A percentile compares a stretch with the other conserved stretches of the same genome.
phyloP scores from a whole-genome alignment of 768 basidiomycete species.

The Lentinula guzmanii region DNA sequence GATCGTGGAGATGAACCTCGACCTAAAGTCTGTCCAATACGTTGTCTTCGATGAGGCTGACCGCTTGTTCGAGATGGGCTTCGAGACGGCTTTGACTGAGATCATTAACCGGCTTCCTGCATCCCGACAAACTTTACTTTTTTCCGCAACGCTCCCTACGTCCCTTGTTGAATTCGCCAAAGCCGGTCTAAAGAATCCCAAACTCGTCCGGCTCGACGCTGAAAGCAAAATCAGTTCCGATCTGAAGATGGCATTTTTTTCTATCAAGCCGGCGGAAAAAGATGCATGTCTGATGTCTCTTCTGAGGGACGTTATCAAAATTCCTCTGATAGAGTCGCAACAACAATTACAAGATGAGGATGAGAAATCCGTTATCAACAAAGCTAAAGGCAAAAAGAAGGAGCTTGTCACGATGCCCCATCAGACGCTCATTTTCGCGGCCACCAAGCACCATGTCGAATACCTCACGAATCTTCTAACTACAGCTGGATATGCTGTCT shows the following conservation, averaged over 20 bases:
- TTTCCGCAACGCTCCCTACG: conserved; percentile 95
- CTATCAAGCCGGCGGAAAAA: conserved; percentile 88
- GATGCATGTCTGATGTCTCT: conserved; percentile 84
- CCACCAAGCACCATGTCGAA: conserved; percentile 98
- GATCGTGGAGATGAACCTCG: conserved; percentile 93
- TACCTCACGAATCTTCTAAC: conserved; percentile 77
- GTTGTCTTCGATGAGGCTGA: conserved; percentile 98
- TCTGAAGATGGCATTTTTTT: conserved; percentile 91
- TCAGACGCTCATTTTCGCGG: conserved; percentile 91
- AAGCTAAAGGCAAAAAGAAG: conserved; percentile 46
- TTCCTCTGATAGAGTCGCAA: conserved; percentile 49
- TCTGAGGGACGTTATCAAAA: conserved; percentile 81
- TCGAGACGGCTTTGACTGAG: conserved; percentile 86
- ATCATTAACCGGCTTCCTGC: conserved; percentile 85
- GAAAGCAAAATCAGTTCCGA: conserved; percentile 95
- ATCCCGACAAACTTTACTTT: conserved; percentile 86
- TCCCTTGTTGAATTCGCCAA: conserved; percentile 98
- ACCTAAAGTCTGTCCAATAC: conserved; percentile 81
- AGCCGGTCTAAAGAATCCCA: conserved; percentile 89
- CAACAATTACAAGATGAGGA: conserved; percentile 23
- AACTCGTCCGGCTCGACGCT: conserved; percentile 92
- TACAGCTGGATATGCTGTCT: conserved; percentile 81
- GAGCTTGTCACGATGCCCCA: conserved; percentile 61
- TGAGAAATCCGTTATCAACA: conserved; percentile 27
- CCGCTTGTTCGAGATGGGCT: conserved; percentile 97